These are phyloP conservation scores for Spinacia oleracea DNA, from an alignment of 179 eudicot genomes.

Conservation along the genomic window DNA sequence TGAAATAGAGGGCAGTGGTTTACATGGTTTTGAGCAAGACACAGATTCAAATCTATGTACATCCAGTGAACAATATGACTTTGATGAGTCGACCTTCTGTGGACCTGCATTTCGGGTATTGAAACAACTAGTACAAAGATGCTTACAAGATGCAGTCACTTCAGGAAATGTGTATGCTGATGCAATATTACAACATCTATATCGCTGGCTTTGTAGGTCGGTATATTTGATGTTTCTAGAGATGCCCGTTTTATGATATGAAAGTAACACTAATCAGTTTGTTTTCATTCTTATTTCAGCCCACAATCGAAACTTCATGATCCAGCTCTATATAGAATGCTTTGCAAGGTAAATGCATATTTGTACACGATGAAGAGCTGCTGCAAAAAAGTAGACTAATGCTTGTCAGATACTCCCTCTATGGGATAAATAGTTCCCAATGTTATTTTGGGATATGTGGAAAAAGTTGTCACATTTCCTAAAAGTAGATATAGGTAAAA, in stretches of 20 bases:
- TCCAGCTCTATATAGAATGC: conserved; percentile 90
- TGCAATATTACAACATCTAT: conserved; percentile 88
- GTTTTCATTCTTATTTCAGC: conserved; percentile 48
- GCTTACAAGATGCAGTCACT: conserved; percentile 82
- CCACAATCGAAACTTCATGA: conserved; percentile 95
- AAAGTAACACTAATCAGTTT: not conserved
- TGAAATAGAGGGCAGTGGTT: conserved; percentile 89
- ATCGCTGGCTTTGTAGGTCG: conserved; percentile 99
- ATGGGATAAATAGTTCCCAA: not conserved
- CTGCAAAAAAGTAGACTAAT: not conserved
- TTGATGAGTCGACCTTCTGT: conserved; percentile 81
- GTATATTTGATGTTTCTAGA: conserved; percentile 18
- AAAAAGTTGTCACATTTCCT: not conserved
- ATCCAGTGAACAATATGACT: conserved; percentile 54
- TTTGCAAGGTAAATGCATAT: conserved; percentile 66
- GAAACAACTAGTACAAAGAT: conserved; percentile 88
- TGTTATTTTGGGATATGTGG: not conserved
- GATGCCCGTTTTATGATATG: not conserved
- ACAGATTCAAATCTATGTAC: conserved; percentile 43
- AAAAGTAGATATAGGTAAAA: too few species aligned
- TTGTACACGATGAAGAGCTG: not conserved
- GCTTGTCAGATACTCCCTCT: not conserved
- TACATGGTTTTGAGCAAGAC: conserved; percentile 80
- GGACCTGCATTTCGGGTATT: conserved; percentile 85
- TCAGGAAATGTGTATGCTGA: conserved; percentile 93